Conservation (phyloP, 192 early-diverging fungal species). For the Geranomyces variabilis region DNA sequence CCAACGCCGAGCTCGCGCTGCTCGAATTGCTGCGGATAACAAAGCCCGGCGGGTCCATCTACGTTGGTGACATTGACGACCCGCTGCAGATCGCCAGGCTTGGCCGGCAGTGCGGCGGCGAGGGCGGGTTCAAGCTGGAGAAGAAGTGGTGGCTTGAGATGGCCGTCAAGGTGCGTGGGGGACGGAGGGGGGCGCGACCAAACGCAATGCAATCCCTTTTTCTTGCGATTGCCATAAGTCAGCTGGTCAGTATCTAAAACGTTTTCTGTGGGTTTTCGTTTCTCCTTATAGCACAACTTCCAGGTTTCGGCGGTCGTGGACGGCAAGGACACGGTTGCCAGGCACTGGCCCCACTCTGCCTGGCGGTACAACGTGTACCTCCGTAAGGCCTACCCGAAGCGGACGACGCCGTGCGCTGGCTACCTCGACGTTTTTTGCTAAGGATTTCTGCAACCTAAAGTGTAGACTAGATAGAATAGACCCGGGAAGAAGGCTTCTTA, state of each 20-base stretch:
- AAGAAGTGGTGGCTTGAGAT: slow-evolving; percentile 8
- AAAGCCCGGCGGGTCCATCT: slow-evolving; percentile 12
- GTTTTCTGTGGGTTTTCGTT: too few species aligned
- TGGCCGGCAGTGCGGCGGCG: slow-evolving; percentile 9
- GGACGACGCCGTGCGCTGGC: neutral
- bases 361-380: slow-evolving; percentile 5
- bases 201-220: too few species aligned
- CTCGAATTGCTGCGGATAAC: slow-evolving; percentile 4
- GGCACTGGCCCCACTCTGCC: slow-evolving; percentile 6
- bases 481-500: too few species aligned
- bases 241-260: too few species aligned
- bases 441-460: neutral
- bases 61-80: slow-evolving; percentile 17
- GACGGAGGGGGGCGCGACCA: too few species aligned
- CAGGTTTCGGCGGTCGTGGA: neutral
- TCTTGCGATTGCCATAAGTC: too few species aligned
- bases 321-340: slow-evolving; percentile 9
- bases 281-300: neutral
- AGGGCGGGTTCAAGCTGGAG: slow-evolving; percentile 11
- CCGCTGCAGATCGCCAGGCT: slow-evolving; percentile 7
- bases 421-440: slow-evolving; percentile 5
- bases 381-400: slow-evolving; percentile 8
- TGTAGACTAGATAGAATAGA: too few species aligned
- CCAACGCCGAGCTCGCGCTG: neutral
- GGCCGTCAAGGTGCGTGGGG: too few species aligned